Evolutionary conservation across 2,329 filamentous ascomycete species (phyloP).

Genomic region (Reticulascus tulasneorum): DNA sequence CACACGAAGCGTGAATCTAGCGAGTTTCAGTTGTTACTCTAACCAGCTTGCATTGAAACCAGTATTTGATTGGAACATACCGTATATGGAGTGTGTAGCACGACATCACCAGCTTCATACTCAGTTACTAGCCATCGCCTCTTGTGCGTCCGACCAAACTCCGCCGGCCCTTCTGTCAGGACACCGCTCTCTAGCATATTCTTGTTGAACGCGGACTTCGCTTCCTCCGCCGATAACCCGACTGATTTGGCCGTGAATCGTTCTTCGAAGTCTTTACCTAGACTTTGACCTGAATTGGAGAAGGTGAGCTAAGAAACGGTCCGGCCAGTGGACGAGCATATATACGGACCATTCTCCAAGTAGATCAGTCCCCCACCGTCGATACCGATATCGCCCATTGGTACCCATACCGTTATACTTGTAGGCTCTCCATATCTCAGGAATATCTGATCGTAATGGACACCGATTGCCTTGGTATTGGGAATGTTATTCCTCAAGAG

Average conservation of each 20-base stretch:
- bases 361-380: conserved; percentile 58
- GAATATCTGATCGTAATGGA: conserved; percentile 60
- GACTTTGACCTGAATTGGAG: no score
- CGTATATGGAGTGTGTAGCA: conserved; percentile 33
- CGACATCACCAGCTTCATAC: conserved; percentile 37
- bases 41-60: neutral
- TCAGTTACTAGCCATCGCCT: conserved; percentile 30
- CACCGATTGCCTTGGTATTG: conserved; percentile 52
- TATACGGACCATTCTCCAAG: conserved; percentile 40
- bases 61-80: no score
- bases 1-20: conserved; percentile 54
- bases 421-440: conserved; percentile 51
- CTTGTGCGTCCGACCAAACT: conserved; percentile 23
- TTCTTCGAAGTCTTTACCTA: conserved; percentile 43
- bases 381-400: conserved; percentile 49
- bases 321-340: no score
- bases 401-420: conserved; percentile 53
- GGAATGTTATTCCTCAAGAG: conserved; percentile 55
- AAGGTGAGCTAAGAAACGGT: no score
- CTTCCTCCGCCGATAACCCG: conserved; percentile 49
- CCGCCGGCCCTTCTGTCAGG: conserved; percentile 32
- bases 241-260: conserved; percentile 43
- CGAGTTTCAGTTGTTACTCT: neutral
- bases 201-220: conserved; percentile 47
- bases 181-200: conserved; percentile 57